Evolutionary conservation across 169 alveolate genomes (phyloP).

Genomic region (Eimeria sp.): DNA sequence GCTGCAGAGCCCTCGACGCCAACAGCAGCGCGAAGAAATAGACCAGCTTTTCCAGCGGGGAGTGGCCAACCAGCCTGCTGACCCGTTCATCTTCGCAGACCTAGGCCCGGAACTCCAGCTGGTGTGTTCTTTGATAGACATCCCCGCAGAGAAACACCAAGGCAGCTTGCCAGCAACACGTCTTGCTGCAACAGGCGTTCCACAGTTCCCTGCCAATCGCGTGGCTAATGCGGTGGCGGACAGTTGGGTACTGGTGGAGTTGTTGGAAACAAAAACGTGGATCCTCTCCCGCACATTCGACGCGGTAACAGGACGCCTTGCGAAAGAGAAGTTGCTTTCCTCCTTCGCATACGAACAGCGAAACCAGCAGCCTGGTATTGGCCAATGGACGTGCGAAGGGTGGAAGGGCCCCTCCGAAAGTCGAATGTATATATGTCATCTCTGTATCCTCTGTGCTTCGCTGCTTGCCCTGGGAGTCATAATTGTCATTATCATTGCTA

Average conservation of each 20-base stretch:
- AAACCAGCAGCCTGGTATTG: slow-evolving; percentile 37
- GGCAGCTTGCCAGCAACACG: not conserved
- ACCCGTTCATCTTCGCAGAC: slow-evolving; percentile 41
- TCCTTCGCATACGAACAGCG: slow-evolving; percentile 59
- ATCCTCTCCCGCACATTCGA: slow-evolving; percentile 53
- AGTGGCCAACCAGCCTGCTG: slow-evolving; percentile 58
- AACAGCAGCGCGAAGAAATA: slow-evolving; percentile 65
- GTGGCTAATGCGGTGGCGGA: slow-evolving; percentile 44
- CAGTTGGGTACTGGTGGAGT: slow-evolving; percentile 65
- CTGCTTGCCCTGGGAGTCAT: slow-evolving; percentile 27
- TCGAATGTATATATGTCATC: slow-evolving; percentile 46
- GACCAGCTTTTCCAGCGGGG: slow-evolving; percentile 50
- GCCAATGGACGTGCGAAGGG: slow-evolving; percentile 65
- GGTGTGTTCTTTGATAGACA: slow-evolving; percentile 49
- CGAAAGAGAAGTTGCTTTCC: slow-evolving; percentile 56
- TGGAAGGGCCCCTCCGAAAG: slow-evolving; percentile 77
- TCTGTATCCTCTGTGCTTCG: slow-evolving; percentile 49
- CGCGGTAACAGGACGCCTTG: slow-evolving; percentile 66
- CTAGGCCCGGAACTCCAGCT: slow-evolving; percentile 14
- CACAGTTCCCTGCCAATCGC: not conserved
- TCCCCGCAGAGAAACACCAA: not conserved
- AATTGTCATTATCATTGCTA: not conserved
- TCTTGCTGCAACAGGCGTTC: not conserved
- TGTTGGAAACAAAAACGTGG: slow-evolving; percentile 65
- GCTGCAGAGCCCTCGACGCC: slow-evolving; percentile 63